These are phyloP conservation scores for Cercospora sp. DNA, from an alignment of 2,329 filamentous ascomycete species.

Conservation along the genomic window DNA sequence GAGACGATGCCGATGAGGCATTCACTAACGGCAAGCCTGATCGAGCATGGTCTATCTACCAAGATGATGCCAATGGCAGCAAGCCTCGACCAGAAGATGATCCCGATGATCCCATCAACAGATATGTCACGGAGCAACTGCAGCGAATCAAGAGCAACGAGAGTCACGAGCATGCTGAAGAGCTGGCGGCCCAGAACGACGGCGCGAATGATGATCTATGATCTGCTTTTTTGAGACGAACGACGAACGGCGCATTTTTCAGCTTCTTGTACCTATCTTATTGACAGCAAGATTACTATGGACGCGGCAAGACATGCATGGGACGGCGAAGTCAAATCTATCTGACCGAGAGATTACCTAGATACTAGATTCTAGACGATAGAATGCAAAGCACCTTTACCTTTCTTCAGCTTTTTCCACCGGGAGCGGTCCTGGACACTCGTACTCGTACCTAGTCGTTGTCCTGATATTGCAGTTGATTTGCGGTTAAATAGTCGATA, in stretches of 20 bases:
- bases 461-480: not conserved
- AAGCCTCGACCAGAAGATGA: conserved; percentile 36
- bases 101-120: conserved; percentile 65
- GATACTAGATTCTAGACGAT: not conserved
- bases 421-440: not conserved
- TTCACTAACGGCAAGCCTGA: conserved; percentile 25
- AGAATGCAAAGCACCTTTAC: not conserved
- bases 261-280: not conserved
- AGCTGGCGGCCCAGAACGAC: conserved; percentile 58
- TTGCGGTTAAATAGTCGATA: no score
- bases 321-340: not conserved
- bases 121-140: conserved; percentile 80
- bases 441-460: not conserved
- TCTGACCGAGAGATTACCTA: not conserved
- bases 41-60: conserved; percentile 52
- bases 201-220: conserved; percentile 28
- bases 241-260: not conserved
- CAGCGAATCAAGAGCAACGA: conserved; percentile 66
- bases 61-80: conserved; percentile 48
- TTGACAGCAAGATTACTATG: not conserved
- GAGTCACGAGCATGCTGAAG: conserved; percentile 57
- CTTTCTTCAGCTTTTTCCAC: not conserved
- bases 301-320: not conserved
- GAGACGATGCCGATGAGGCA: conserved; percentile 39
- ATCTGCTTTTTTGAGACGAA: not conserved